Conservation (phyloP, 2,329 filamentous ascomycete genomes). For the Penicillium hordei region DNA sequence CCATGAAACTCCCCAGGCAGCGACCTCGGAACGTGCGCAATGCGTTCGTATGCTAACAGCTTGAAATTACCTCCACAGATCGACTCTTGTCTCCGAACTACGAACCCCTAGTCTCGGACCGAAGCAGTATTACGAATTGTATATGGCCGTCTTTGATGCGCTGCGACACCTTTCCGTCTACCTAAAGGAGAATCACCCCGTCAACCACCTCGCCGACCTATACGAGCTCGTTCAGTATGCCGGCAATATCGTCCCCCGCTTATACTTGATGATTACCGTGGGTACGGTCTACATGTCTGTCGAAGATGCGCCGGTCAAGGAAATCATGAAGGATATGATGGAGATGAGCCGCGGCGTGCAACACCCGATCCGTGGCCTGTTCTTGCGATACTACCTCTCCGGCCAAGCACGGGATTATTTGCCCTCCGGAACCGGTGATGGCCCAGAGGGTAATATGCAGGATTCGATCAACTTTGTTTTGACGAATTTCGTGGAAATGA, state of each 20-base stretch:
- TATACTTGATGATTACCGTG: constrained; percentile 99
- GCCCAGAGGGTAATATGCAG: constrained; percentile 90
- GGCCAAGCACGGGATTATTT: constrained; percentile 90
- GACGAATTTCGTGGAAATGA: constrained; percentile 99
- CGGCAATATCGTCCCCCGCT: constrained; percentile 91
- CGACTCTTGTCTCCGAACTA: constrained; percentile 95
- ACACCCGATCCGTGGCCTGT: constrained; percentile 91
- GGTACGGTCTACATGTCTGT: constrained; percentile 99
- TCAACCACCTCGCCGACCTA: constrained; percentile 95
- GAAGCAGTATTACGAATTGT: constrained; percentile 99
- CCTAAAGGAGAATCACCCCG: constrained; percentile 93
- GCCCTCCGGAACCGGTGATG: constrained; percentile 78
- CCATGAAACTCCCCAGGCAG: constrained; percentile 23
- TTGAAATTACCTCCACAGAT: constrained; percentile 57
- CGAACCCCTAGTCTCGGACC: constrained; percentile 96
- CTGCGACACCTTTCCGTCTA: constrained; percentile 94
- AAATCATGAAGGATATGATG: constrained; percentile 99
- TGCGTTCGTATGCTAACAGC: constrained; percentile 17
- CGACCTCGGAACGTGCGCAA: constrained; percentile 21
- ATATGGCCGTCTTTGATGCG: constrained; percentile 99
- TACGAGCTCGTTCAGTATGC: constrained; percentile 98
- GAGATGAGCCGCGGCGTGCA: constrained; percentile 99
- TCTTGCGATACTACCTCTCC: constrained; percentile 92
- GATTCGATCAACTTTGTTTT: constrained; percentile 98
- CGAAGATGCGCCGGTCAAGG: constrained; percentile 96